phyloP scores from a whole-genome alignment of 371 early-diverging fungal species.

The Smittium culicis region DNA sequence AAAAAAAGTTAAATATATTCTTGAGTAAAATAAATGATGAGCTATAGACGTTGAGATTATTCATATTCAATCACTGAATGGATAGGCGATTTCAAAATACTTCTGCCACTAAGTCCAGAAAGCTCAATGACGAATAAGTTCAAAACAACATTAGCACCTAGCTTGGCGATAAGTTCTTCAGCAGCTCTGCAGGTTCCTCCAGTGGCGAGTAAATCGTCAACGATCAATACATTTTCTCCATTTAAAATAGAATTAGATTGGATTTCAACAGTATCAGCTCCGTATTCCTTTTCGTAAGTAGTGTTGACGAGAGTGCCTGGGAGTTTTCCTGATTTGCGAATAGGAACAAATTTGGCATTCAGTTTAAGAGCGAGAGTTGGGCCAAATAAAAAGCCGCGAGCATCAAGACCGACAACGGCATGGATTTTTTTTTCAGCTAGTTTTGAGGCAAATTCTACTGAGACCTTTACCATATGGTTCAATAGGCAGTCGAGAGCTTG shows the following conservation, averaged over 20 bases:
- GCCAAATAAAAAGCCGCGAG: conserved; percentile 83
- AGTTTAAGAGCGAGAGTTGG: conserved; percentile 78
- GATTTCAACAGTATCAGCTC: conserved; percentile 87
- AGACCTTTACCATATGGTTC: conserved; percentile 67
- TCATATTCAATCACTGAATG: conserved; percentile 75
- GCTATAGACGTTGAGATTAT: too few species aligned
- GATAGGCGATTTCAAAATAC: conserved; percentile 62
- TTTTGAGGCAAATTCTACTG: conserved; percentile 45
- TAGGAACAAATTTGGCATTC: conserved; percentile 84
- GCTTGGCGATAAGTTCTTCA: conserved; percentile 58
- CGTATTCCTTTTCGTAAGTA: conserved; percentile 88
- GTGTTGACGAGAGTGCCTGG: conserved; percentile 62
- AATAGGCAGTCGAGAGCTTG: conserved; percentile 80
- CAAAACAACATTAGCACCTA: conserved; percentile 60
- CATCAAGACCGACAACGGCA: conserved; percentile 78
- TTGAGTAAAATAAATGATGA: too few species aligned
- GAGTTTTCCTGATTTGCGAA: conserved; percentile 91
- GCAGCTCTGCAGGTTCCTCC: conserved; percentile 81
- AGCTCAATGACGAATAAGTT: conserved; percentile 88
- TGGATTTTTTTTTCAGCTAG: conserved; percentile 45
- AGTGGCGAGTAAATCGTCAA: conserved; percentile 95
- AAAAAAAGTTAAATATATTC: too few species aligned
- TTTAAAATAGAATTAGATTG: conserved; percentile 62
- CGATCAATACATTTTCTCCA: conserved; percentile 71
- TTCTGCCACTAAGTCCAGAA: conserved; percentile 62